phyloP scores from a whole-genome alignment of 2,329 filamentous ascomycete genomes.

The Sarocladium kiliense region DNA sequence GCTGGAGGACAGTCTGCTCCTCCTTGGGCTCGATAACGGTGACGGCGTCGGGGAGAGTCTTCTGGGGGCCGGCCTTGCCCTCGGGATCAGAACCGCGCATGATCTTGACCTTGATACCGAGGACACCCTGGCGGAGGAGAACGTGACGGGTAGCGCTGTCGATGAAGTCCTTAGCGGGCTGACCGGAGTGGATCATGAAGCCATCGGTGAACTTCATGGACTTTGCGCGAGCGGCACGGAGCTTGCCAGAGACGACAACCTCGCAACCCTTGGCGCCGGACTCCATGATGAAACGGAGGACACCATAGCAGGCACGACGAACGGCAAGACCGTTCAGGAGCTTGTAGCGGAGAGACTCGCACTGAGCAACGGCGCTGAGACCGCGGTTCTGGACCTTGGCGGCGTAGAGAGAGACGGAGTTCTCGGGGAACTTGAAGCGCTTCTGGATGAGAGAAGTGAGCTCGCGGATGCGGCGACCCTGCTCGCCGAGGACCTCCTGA shows the following conservation, averaged over 20 bases:
- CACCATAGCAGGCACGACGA: conserved; percentile 98
- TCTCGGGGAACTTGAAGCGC: conserved; percentile 99
- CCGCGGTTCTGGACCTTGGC: conserved; percentile 99
- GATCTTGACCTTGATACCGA: conserved; percentile 99
- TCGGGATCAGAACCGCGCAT: conserved; percentile 99
- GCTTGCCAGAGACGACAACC: conserved; percentile 98
- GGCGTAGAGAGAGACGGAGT: conserved; percentile 99
- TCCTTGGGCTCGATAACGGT: conserved; percentile 99
- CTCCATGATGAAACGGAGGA: conserved; percentile 99
- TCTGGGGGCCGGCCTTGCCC: conserved; percentile 96
- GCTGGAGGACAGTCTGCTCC: conserved; percentile 91
- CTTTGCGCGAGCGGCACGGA: conserved; percentile 98
- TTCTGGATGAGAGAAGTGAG: conserved; percentile 99
- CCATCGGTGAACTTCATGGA: conserved; percentile 99
- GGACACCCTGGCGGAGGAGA: conserved; percentile 97
- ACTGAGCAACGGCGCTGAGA: conserved; percentile 99
- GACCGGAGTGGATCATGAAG: conserved; percentile 99
- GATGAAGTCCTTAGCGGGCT: conserved; percentile 99
- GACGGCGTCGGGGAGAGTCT: conserved; percentile 95
- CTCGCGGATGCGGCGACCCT: conserved; percentile 99
- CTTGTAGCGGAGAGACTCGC: conserved; percentile 99
- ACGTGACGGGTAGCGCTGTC: conserved; percentile 98
- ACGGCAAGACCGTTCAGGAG: conserved; percentile 99
- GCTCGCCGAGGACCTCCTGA: conserved; percentile 99
- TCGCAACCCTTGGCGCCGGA: conserved; percentile 99